Evolutionary conservation across 1,284 basidiomycete species (phyloP), one percentile per base, ranked within the genome.

Genomic region (Exobasidium cylindrosporum): DNA sequence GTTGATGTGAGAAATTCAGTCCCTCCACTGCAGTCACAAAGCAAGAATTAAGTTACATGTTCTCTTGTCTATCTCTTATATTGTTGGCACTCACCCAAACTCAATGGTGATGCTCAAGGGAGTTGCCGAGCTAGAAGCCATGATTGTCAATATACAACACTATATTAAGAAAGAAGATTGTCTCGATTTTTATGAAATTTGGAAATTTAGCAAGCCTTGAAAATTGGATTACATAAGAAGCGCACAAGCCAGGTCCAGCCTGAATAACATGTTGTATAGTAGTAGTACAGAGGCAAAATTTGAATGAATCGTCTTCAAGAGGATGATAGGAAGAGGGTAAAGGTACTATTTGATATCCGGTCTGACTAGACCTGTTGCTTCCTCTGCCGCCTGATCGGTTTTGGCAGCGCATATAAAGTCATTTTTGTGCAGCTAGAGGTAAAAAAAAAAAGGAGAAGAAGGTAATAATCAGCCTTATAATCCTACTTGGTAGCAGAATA

Each of bases 321-420:
- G n/a, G n/a, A n/a, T n/a, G n/a, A n/a, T n/a, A n/a, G n/a, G n/a
- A n/a, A n/a, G n/a, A n/a, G n/a, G n/a, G n/a, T n/a, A n/a, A n/a
- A n/a, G n/a, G n/a, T n/a, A n/a, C n/a, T n/a, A 17, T 50, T 28
- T 21, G n/a, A 28, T 50, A 13, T 50, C 47, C 26, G 21, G n/a
- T 13, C 52, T 29, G 21, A 69, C 73, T 43, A 63, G 62, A 3
- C 77, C 76, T n/a, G 69, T 62, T 3, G 76, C 70, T 0, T 54
- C 24, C 5, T 61, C 56, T 3, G 66, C 74, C 4, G 75, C 60
- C 46, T 70, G 61, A 61, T 78, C 74, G 13, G 77, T 79, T 59
- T 73, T 75, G 4, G 74, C 71, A 28, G 77, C 77, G 74, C 78
- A 77, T 59, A 78, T 62, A 65, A 72, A 79, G 64, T 78, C 76